Evolutionary conservation across 768 basidiomycete genomes (phyloP).

Genomic region (Mycena olivaceomarginata): DNA sequence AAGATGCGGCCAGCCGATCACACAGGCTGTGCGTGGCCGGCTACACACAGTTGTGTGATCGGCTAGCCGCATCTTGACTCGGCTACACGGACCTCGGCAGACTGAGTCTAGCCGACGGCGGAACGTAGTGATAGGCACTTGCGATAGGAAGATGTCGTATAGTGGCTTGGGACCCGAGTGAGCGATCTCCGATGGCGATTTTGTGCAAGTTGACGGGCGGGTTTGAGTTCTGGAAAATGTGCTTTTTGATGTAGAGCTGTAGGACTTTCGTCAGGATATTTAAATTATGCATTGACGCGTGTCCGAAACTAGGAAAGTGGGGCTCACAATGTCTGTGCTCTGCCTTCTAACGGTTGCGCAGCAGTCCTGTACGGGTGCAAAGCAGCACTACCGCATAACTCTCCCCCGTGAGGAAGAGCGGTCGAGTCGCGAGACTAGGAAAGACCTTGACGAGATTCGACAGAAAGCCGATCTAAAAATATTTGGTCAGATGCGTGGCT

Average conservation of each 20-base stretch:
- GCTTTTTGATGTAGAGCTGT: slow-evolving; percentile 73
- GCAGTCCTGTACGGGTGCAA: too few species aligned
- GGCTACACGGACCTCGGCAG: too few species aligned
- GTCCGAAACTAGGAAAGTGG: neutral
- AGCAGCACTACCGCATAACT: slow-evolving; percentile 77
- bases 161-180: slow-evolving; percentile 58
- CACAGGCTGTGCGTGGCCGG: too few species aligned
- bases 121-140: too few species aligned
- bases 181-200: slow-evolving; percentile 70
- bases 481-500: neutral
- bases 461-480: slow-evolving; percentile 67
- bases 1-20: too few species aligned
- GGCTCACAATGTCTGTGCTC: slow-evolving; percentile 68
- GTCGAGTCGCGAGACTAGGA: slow-evolving; percentile 68
- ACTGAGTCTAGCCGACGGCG: too few species aligned
- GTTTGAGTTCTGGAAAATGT: slow-evolving; percentile 62
- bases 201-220: slow-evolving; percentile 69
- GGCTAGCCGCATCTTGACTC: too few species aligned
- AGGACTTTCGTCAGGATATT: slow-evolving; percentile 10
- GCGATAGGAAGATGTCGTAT: slow-evolving; percentile 62
- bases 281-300: neutral
- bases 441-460: slow-evolving; percentile 71
- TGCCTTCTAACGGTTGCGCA: too few species aligned
- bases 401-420: slow-evolving; percentile 69
- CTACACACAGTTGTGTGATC: too few species aligned